These are phyloP conservation scores for Daldinia eschscholtzii DNA, from an alignment of 2,329 filamentous ascomycete species.

Conservation along the genomic window DNA sequence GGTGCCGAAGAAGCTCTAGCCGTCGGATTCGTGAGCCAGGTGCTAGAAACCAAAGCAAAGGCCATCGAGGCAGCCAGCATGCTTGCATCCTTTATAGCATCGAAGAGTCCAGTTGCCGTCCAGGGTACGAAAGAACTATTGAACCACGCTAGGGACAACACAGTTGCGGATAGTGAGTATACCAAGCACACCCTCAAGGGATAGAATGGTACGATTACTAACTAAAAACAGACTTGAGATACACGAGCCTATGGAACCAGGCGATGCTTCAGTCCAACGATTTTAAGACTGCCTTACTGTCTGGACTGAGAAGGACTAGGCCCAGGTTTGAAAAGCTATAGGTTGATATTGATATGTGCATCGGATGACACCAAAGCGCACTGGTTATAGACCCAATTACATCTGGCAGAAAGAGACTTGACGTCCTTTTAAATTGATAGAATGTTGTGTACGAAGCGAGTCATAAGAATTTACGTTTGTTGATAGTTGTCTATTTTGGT, in stretches of 20 bases:
- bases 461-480: slow-evolving; percentile 10
- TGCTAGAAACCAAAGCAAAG: slow-evolving; percentile 62
- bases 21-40: slow-evolving; percentile 77
- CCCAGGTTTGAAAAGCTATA: slow-evolving; percentile 89
- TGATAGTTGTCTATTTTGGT: not conserved
- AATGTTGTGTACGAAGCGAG: slow-evolving; percentile 6
- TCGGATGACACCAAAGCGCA: slow-evolving; percentile 7
- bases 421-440: slow-evolving; percentile 12
- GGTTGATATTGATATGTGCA: slow-evolving; percentile 13
- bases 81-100: slow-evolving; percentile 68
- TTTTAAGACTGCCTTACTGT: slow-evolving; percentile 78
- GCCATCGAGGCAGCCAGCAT: slow-evolving; percentile 48
- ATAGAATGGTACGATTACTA: slow-evolving; percentile 34
- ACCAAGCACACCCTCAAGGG: slow-evolving; percentile 50
- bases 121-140: slow-evolving; percentile 52
- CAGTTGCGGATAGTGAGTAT: slow-evolving; percentile 77
- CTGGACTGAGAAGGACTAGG: slow-evolving; percentile 81
- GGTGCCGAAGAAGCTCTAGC: slow-evolving; percentile 74
- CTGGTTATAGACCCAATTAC: slow-evolving; percentile 14
- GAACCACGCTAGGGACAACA: slow-evolving; percentile 75
- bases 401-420: not conserved
- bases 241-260: slow-evolving; percentile 90
- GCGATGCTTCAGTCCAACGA: slow-evolving; percentile 85
- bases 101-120: slow-evolving; percentile 80
- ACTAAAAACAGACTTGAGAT: slow-evolving; percentile 71